Conservation (phyloP, 768 basidiomycete genomes). For the Leccinum uliginosum region DNA sequence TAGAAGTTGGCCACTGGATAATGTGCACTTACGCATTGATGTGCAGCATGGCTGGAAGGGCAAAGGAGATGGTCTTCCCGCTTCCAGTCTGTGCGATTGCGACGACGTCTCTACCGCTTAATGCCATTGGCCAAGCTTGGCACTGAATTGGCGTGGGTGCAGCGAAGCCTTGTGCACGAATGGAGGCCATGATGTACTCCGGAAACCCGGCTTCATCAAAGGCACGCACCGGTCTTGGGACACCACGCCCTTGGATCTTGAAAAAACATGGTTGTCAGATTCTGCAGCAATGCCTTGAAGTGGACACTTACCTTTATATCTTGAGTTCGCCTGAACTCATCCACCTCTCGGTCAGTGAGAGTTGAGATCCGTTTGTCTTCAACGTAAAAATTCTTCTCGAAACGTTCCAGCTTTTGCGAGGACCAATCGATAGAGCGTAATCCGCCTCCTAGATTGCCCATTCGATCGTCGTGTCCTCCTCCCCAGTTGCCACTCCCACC, state of each 20-base stretch:
- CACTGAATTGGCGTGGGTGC: conserved; percentile 95
- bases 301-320: conserved; percentile 71
- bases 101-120: conserved; percentile 89
- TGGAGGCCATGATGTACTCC: conserved; percentile 91
- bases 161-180: conserved; percentile 90
- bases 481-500: conserved; percentile 33
- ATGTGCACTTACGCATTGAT: conserved; percentile 84
- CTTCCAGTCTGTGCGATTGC: conserved; percentile 98
- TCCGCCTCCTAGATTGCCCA: conserved; percentile 77
- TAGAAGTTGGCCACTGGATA: neutral
- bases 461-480: conserved; percentile 53
- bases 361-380: conserved; percentile 83
- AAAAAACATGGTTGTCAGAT: neutral
- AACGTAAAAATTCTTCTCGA: conserved; percentile 97
- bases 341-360: conserved; percentile 80
- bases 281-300: neutral
- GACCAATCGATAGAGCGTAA: conserved; percentile 86
- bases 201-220: conserved; percentile 98
- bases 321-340: conserved; percentile 77
- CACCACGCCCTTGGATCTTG: conserved; percentile 81
- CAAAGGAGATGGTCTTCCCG: conserved; percentile 98
- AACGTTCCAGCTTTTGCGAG: conserved; percentile 65
- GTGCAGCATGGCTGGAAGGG: conserved; percentile 98
- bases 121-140: conserved; percentile 99
- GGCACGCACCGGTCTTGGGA: conserved; percentile 84